Evolutionary conservation across 1,284 basidiomycete genomes (phyloP).

Genomic region (Rhodotorula glutinis): DNA sequence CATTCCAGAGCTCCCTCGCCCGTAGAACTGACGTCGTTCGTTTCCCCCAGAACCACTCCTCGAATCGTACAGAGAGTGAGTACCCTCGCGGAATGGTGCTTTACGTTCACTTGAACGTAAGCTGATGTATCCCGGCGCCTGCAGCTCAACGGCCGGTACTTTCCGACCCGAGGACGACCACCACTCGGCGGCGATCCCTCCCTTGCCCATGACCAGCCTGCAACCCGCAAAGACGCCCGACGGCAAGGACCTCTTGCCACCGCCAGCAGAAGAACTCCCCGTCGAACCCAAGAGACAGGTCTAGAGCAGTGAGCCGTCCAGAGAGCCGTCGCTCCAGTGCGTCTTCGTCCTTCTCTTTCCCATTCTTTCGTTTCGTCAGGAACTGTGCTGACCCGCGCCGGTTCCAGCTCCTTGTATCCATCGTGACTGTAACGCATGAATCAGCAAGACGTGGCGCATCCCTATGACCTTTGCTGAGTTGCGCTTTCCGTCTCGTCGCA

Average conservation of each 20-base stretch:
- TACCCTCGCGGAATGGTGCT: neutral
- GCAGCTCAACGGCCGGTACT: conserved; percentile 32
- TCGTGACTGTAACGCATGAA: no score
- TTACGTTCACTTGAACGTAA: neutral
- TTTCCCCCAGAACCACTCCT: conserved; percentile 33
- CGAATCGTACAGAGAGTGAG: conserved; percentile 28
- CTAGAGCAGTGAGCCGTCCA: no score
- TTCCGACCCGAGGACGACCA: conserved; percentile 39
- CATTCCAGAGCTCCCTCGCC: no score
- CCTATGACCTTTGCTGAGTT: no score
- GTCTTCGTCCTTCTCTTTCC: neutral
- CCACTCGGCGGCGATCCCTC: conserved; percentile 33
- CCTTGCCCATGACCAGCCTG: conserved; percentile 26
- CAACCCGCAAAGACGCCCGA: conserved; percentile 25
- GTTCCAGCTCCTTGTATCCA: no score
- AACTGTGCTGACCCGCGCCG: neutral
- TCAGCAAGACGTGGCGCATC: no score
- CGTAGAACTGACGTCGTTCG: neutral
- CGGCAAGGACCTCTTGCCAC: conserved; percentile 21
- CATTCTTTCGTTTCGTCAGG: no score
- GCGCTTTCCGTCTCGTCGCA: no score
- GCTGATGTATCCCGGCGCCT: no score
- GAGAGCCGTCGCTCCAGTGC: no score
- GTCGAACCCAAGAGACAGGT: conserved; percentile 3
- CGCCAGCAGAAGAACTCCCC: conserved; percentile 8